Conservation (phyloP, 2,329 filamentous ascomycete genomes). For the Apiospora aurea region DNA sequence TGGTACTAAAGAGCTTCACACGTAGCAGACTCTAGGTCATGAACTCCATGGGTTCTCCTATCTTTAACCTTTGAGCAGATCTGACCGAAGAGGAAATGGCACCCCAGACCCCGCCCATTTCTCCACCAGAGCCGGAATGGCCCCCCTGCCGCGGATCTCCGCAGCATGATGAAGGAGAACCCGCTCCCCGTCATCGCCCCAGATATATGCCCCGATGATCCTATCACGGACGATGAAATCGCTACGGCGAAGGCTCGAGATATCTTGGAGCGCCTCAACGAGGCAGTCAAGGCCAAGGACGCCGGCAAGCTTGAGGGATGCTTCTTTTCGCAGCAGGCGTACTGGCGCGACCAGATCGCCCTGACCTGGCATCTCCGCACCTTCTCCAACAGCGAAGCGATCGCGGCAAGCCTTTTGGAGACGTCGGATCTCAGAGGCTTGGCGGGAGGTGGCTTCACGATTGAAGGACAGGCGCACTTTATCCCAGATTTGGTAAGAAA, state of each 20-base stretch:
- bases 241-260: conserved; percentile 27
- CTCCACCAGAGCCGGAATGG: conserved; percentile 22
- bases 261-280: conserved; percentile 32
- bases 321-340: conserved; percentile 43
- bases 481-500: conserved; percentile 25
- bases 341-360: conserved; percentile 47
- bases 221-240: conserved; percentile 22
- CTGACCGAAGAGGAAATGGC: background rate
- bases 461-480: conserved; percentile 31
- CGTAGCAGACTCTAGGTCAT: too few relatives aligned
- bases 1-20: too few relatives aligned
- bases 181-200: conserved; percentile 36
- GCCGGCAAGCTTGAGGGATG: conserved; percentile 34
- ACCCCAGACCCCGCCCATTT: background rate
- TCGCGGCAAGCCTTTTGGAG: conserved; percentile 37
- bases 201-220: conserved; percentile 28
- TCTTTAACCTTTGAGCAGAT: background rate
- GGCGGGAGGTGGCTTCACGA: conserved; percentile 25
- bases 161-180: conserved; percentile 35
- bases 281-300: conserved; percentile 34
- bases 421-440: conserved; percentile 32
- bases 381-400: conserved; percentile 33
- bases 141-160: conserved; percentile 32
- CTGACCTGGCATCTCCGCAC: conserved; percentile 48
- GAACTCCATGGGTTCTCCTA: too few relatives aligned